These are phyloP conservation scores for Epichloe glyceriae DNA, from an alignment of 2,329 filamentous ascomycete genomes.

Conservation along the genomic window DNA sequence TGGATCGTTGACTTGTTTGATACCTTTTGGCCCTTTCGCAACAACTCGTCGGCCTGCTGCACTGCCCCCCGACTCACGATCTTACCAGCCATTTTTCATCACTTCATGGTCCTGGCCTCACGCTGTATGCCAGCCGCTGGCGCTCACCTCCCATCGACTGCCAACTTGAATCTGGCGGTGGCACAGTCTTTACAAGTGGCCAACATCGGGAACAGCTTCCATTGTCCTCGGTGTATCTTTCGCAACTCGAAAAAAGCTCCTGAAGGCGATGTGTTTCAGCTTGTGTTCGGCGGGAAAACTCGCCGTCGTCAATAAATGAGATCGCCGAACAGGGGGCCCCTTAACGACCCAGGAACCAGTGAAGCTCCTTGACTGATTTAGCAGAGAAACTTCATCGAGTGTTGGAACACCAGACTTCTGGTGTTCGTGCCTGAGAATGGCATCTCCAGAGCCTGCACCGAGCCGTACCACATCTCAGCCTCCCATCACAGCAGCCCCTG, in stretches of 20 bases:
- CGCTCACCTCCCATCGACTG: not conserved
- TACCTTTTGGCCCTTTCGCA: not conserved
- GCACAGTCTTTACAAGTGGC: not conserved
- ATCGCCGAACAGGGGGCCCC: not conserved
- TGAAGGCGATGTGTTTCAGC: not conserved
- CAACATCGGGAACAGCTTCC: not conserved
- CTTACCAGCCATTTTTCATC: not conserved
- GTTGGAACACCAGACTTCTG: not conserved
- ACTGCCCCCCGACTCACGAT: not conserved
- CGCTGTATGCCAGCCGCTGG: not conserved
- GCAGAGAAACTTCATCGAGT: not conserved
- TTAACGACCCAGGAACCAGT: not conserved
- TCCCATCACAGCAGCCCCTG: slow-evolving; percentile 7
- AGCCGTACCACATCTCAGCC: slow-evolving; percentile 2
- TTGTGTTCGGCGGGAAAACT: not conserved
- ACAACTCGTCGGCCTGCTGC: not conserved
- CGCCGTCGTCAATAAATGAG: not conserved
- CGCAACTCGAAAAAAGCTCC: not conserved
- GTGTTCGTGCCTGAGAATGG: slow-evolving; percentile 1
- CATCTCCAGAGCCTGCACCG: slow-evolving; percentile 2
- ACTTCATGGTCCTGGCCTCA: not conserved
- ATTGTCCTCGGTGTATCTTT: not conserved
- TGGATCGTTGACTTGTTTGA: not conserved
- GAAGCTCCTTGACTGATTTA: not conserved
- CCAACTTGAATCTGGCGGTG: not conserved